Conservation (phyloP, 2,329 filamentous ascomycete species). For the Cytospora piceae region DNA sequence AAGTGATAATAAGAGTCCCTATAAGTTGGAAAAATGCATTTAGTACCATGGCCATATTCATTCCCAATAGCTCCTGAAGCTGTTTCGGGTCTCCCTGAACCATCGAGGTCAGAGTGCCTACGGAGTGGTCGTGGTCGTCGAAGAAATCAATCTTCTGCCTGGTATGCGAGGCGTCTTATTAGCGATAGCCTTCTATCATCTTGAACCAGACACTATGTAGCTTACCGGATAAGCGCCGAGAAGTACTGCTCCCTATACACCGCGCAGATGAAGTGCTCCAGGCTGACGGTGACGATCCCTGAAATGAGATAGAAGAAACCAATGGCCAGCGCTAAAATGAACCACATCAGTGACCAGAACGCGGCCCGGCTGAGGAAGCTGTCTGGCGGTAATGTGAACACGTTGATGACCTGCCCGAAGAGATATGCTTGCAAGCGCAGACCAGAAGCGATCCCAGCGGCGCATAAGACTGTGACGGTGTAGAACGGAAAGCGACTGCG, state of each 20-base stretch:
- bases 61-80: slow-evolving; percentile 64
- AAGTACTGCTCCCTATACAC: slow-evolving; percentile 65
- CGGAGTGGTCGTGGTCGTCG: slow-evolving; percentile 62
- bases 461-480: slow-evolving; percentile 51
- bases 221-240: slow-evolving; percentile 54
- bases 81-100: slow-evolving; percentile 61
- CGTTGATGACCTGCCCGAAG: slow-evolving; percentile 56
- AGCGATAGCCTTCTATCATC: neutral
- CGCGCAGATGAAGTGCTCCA: slow-evolving; percentile 53
- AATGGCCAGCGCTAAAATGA: slow-evolving; percentile 35
- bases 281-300: slow-evolving; percentile 47
- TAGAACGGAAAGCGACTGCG: slow-evolving; percentile 55
- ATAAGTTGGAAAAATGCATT: slow-evolving; percentile 64
- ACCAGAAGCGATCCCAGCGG: slow-evolving; percentile 31
- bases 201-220: neutral
- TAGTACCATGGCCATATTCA: slow-evolving; percentile 65
- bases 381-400: slow-evolving; percentile 48
- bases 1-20: slow-evolving; percentile 68
- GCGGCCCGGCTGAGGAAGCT: slow-evolving; percentile 45
- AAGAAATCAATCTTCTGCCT: slow-evolving; percentile 62
- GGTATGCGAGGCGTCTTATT: neutral
- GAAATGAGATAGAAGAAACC: slow-evolving; percentile 49
- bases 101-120: slow-evolving; percentile 62
- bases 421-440: slow-evolving; percentile 39
- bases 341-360: slow-evolving; percentile 71